Conservation (phyloP, 1,284 basidiomycete species). For the Xerocomus amazonicus region DNA sequence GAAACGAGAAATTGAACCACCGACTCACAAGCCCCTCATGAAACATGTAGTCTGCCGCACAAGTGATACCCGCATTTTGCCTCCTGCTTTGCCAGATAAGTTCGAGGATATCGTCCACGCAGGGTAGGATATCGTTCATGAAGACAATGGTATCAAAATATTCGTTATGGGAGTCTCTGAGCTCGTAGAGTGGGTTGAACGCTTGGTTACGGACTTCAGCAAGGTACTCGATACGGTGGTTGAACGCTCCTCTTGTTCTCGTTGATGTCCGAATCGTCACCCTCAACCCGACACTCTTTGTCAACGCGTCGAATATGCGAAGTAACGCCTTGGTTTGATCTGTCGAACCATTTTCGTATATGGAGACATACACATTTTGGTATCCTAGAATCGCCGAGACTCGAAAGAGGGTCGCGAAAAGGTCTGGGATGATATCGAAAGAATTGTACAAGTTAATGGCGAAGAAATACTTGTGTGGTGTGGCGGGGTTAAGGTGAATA, state of each 20-base stretch:
- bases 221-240: conserved; percentile 97
- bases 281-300: conserved; percentile 82
- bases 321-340: conserved; percentile 96
- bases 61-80: conserved; percentile 95
- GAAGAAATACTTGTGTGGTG: conserved; percentile 94
- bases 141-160: conserved; percentile 93
- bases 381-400: conserved; percentile 86
- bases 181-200: conserved; percentile 88
- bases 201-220: conserved; percentile 95
- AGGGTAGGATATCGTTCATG: conserved; percentile 97
- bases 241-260: conserved; percentile 91
- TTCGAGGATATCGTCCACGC: conserved; percentile 92
- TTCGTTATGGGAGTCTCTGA: conserved; percentile 85
- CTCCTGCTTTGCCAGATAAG: conserved; percentile 89
- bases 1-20: neutral
- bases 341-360: conserved; percentile 95
- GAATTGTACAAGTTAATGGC: conserved; percentile 98
- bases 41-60: conserved; percentile 97
- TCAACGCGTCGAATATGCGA: conserved; percentile 88
- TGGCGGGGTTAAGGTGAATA: conserved; percentile 37
- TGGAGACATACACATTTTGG: conserved; percentile 94
- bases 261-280: conserved; percentile 88
- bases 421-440: conserved; percentile 95
- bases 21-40: conserved; percentile 81
- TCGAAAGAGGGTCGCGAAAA: conserved; percentile 94